These are phyloP conservation scores for Oligophagozyma castellii DNA, from an alignment of 1,139 yeast species.

Conservation along the genomic window DNA sequence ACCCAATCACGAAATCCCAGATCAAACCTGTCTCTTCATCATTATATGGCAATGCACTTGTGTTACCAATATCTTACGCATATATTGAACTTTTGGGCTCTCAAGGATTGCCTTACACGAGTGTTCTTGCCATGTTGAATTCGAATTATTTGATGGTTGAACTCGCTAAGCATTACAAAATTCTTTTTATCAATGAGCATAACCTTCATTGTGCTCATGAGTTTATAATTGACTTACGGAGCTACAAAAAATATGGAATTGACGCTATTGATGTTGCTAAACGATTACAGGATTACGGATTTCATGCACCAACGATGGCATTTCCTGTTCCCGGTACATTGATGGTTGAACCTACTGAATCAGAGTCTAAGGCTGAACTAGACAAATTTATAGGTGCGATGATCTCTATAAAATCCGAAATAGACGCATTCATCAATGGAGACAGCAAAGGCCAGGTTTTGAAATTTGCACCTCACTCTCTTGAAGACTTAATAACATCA, in stretches of 20 bases:
- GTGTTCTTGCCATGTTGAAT: slow-evolving; percentile 80
- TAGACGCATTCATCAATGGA: slow-evolving; percentile 58
- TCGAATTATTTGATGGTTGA: slow-evolving; percentile 90
- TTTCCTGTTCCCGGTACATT: slow-evolving; percentile 97
- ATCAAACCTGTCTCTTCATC: slow-evolving; percentile 81
- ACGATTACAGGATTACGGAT: slow-evolving; percentile 93
- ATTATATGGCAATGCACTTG: slow-evolving; percentile 91
- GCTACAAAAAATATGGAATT: slow-evolving; percentile 64
- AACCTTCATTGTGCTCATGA: slow-evolving; percentile 89
- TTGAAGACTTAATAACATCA: slow-evolving; percentile 55
- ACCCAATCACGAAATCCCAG: slow-evolving; percentile 32
- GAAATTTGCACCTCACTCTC: slow-evolving; percentile 87
- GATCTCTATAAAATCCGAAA: slow-evolving; percentile 72
- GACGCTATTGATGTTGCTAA: slow-evolving; percentile 96
- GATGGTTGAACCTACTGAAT: slow-evolving; percentile 97
- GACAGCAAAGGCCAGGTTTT: slow-evolving; percentile 56
- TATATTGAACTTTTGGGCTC: slow-evolving; percentile 92
- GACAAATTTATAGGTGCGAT: slow-evolving; percentile 84
- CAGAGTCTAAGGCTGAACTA: slow-evolving; percentile 76
- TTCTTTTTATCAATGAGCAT: slow-evolving; percentile 56
- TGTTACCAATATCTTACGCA: slow-evolving; percentile 85
- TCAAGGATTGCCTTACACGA: slow-evolving; percentile 67
- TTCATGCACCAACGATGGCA: slow-evolving; percentile 98
- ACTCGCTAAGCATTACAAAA: slow-evolving; percentile 54
- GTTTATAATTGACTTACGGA: slow-evolving; percentile 82